Base-by-base conservation (phyloP, 305 asterid genomes). In the Lippia alba region DNA sequence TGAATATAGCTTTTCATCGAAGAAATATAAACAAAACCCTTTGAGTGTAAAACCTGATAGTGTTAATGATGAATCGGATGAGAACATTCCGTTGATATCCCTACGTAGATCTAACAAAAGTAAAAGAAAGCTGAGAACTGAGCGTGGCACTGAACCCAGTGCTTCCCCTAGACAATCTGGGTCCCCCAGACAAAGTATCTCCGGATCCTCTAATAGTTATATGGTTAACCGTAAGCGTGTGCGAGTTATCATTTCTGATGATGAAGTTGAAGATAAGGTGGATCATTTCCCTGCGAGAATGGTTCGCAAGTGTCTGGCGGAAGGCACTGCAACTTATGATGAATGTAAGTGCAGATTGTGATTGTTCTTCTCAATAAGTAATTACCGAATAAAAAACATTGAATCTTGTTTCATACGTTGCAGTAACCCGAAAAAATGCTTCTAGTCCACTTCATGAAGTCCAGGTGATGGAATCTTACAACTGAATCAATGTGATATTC, bases 231-330 rank as follows among this genome's bases (percentile, higher is more conserved):
- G 87, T 72, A 95, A 95, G 71, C 97, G 97, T 75, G 77, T 65
- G 20, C 94, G 92, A n/a, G 72, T 86, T 76, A 78, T 95, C 77
- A 85, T 92, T 58, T 90, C 96, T 71, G 98, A 95, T 75, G 97
- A 83, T 79, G 98, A 94, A 76, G 76, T 64, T 74, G 96, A 86
- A 77, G 65, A 69, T 57, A 82, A 77, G 30, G 91, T 86, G 62
- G 83, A 79, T 16, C 60, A 66, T 66, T 64, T 75, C 71, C 77
- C 86, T 32, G 76, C 67, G 48, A 79, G 83, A 81, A 68, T 75
- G 68, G 69, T 39, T 69, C 74, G 70, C 64, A 67, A 66, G 64
- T 66, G 62, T 79, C 81, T 80, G 53, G 78, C 61, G 16, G 96
- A 92, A 86, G 87, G 86, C 78, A 85, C 80, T 79, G 88, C 87